These are phyloP conservation scores for Colletotrichum camelliae DNA, from an alignment of 2,329 filamentous ascomycete species.

Conservation along the genomic window DNA sequence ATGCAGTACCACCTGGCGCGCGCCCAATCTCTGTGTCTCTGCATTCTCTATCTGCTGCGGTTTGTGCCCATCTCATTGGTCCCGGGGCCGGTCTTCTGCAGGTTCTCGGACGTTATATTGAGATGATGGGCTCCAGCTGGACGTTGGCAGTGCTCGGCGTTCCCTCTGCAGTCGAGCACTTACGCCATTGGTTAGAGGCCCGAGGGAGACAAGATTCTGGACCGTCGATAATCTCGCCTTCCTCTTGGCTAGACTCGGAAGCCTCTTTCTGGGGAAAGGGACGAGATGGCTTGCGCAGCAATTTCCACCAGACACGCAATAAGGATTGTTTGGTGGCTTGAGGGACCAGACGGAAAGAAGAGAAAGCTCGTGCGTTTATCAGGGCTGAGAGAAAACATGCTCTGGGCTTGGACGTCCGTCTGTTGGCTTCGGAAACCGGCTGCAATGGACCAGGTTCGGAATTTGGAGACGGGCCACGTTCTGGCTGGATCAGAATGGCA, in stretches of 20 bases:
- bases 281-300: not conserved
- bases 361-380: not conserved
- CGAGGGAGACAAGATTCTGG: not conserved
- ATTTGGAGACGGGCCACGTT: not conserved
- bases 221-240: not conserved
- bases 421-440: not conserved
- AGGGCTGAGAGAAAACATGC: not conserved
- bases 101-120: not conserved
- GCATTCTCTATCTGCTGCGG: not conserved
- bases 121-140: not conserved
- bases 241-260: not conserved
- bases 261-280: not conserved
- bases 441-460: not conserved
- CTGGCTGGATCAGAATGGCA: not conserved
- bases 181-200: not conserved
- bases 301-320: not conserved
- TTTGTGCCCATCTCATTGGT: not conserved
- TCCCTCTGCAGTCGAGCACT: not conserved
- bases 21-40: not conserved
- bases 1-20: slow-evolving; percentile 7
- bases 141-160: not conserved
- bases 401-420: not conserved
- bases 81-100: not conserved
- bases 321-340: not conserved
- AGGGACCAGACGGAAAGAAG: not conserved